Evolutionary conservation across 805 yeast genomes (phyloP), one percentile per base, ranked within the genome.

Genomic region (Cyberlindnera saturnus): DNA sequence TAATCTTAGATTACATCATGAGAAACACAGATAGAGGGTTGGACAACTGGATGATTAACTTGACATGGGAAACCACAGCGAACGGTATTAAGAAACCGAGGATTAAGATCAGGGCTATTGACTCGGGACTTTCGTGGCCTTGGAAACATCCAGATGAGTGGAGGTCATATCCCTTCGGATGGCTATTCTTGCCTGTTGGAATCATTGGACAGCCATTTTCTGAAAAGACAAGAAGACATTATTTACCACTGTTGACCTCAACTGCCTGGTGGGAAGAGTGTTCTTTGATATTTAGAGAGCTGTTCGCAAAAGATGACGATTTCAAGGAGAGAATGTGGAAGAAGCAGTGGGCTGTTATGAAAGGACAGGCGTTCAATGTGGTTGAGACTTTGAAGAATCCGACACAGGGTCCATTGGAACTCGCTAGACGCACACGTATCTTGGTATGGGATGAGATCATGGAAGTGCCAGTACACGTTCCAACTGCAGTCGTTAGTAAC

Each of bases 121-220:
- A 83, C 53, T 81, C 86, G 14, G 89, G 89, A 0, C 65, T 83
- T 28, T 71, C 89, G 0, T 82, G 80, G 52, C 90, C 91, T 5
- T 83, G 88, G 88, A 82, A 83, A 53, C 87, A 82, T 50, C 90
- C 90, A 0, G 86, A 83, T 60, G 88, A 82, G 55, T 82, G 89
- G 87, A 63, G 90, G 43, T 79, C 86, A 0, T 83, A 80, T 52
- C 90, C 90, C 0, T 83, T 74, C 62, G 90, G 90, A 0, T 83
- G 91, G 91, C 62, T 83, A 20, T 82, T 78, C 52, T 60, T 83
- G 30, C 90, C 90, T 0, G 60, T 74, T 11, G 67, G 76, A 10
- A 57, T 83, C 6, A 77, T 83, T 40, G 86, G 86, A 0, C 82
- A 75, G 45, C 88, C 88, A 4, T 82, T 83, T 52, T 71, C 82